Base-by-base conservation (phyloP, 306 rosid genomes). In the Ammopiptanthus mongolicus region DNA sequence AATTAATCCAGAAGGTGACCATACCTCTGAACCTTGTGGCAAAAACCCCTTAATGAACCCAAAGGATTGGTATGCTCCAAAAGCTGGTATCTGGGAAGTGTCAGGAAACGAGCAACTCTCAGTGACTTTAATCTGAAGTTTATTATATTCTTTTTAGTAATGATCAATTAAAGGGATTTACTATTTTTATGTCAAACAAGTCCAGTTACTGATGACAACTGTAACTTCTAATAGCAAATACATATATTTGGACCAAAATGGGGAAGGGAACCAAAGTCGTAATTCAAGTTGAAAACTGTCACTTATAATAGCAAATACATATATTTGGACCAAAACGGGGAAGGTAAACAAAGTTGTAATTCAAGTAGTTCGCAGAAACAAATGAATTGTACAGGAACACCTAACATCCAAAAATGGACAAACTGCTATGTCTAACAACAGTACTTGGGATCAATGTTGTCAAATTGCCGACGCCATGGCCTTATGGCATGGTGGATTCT, bases 41-140 rank as follows among this genome's bases (percentile, higher is more conserved):
- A 87, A 76, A 58, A 92, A 85, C 47, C 93, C 90, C 84, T 74
- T 92, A 71, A 95, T 85, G 51, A 92, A 74, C 80, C 97, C 97
- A 53, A 53, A 95, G 34, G 90, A 88, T 71, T 95, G 87, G 84
- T 95, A 95, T 21, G 73, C 79, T 70, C 97, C 99, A 86, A 92
- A 92, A 21, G 87, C 96, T 4, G 97, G 97, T 71, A 95, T 90
- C 99, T 95, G 87, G 71, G 41, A 65, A 87, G 31, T 12, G 51
- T 17, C 34, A 68, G 64, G 42, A 84, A 72, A 41, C 33, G 22
- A 14, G 79, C 42, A 77, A 15, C 65, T 8, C 22, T 78, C 19
- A 79, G 42, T 33, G 50, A 48, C 64, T 6, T 65, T 55, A 8
- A 62, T 61, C 48, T 37, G 22, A 64, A 46, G 60, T 23, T 67